These are phyloP conservation scores for Penicillium digitatum DNA, from an alignment of 2,329 filamentous ascomycete genomes.

Conservation along the genomic window DNA sequence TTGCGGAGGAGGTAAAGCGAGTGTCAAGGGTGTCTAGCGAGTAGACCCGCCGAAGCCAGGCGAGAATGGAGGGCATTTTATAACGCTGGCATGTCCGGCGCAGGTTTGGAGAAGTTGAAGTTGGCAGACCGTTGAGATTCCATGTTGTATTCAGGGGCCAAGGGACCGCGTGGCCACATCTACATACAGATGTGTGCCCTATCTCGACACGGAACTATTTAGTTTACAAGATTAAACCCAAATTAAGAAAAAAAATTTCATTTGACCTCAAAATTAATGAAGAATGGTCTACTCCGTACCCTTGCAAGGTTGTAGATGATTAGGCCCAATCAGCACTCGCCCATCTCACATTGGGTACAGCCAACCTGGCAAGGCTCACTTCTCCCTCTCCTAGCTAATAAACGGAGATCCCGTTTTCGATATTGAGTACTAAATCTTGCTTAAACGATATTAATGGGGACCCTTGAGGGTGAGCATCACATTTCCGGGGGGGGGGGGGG, in stretches of 20 bases:
- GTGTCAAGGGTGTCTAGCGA: slow-evolving; percentile 66
- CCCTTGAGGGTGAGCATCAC: background rate
- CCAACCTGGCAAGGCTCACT: background rate
- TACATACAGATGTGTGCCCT: too few relatives aligned
- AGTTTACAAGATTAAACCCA: background rate
- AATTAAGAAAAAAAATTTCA: background rate
- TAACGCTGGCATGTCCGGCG: slow-evolving; percentile 29
- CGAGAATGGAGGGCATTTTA: slow-evolving; percentile 46
- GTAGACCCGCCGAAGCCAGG: slow-evolving; percentile 54
- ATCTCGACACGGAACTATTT: background rate
- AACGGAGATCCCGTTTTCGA: background rate
- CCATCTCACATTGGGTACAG: slow-evolving; percentile 2
- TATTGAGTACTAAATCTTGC: background rate
- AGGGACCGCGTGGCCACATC: background rate
- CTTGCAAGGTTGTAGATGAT: background rate
- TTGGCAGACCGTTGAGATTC: slow-evolving; percentile 6
- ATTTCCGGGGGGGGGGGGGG: background rate
- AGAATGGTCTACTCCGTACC: background rate
- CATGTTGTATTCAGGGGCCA: slow-evolving; percentile 22
- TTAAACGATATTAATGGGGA: background rate
- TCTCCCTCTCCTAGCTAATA: background rate
- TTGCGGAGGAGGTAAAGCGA: slow-evolving; percentile 67
- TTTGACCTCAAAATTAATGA: background rate
- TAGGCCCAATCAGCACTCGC: slow-evolving; percentile 10
- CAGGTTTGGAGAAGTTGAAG: slow-evolving; percentile 10